These are phyloP conservation scores for Pseudonitzschia multiseries DNA, from an alignment of 108 stramenopile genomes.

Conservation along the genomic window DNA sequence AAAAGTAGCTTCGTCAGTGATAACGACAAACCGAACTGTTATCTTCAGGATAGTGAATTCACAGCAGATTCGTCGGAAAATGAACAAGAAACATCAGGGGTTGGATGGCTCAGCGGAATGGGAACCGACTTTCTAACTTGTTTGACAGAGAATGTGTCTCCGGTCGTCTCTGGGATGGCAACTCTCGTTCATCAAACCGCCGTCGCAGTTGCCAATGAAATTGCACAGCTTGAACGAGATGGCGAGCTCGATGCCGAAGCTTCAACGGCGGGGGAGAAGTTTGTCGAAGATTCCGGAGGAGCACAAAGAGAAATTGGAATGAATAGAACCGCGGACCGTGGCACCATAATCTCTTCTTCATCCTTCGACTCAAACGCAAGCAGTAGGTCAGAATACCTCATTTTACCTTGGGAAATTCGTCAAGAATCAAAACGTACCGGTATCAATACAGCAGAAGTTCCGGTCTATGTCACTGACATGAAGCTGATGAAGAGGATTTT, in stretches of 20 bases:
- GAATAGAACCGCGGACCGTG: not conserved
- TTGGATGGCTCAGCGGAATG: constrained; percentile 42
- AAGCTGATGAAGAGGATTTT: constrained; percentile 38
- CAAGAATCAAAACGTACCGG: not conserved
- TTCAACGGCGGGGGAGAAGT: not conserved
- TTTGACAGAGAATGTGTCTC: constrained; percentile 31
- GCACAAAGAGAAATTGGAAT: not conserved
- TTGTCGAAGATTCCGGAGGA: not conserved
- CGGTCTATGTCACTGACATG: constrained; percentile 32
- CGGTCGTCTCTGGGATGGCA: constrained; percentile 36
- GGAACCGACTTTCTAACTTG: constrained; percentile 33
- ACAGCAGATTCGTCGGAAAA: constrained; percentile 5
- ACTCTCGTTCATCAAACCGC: constrained; percentile 45
- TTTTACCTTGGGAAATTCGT: constrained; percentile 54
- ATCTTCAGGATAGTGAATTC: constrained; percentile 19
- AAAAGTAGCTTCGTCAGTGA: not conserved
- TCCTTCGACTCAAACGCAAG: constrained; percentile 6
- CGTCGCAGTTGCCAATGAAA: constrained; percentile 55
- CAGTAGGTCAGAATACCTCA: constrained; percentile 12
- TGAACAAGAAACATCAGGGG: not conserved
- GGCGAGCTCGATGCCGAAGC: constrained; percentile 25
- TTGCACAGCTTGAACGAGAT: constrained; percentile 46
- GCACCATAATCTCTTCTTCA: not conserved
- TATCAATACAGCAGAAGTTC: constrained; percentile 8
- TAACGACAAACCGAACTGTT: not conserved